Evolutionary conservation across 208 protist genomes (phyloP).

Genomic region (Crithidia sp.): DNA sequence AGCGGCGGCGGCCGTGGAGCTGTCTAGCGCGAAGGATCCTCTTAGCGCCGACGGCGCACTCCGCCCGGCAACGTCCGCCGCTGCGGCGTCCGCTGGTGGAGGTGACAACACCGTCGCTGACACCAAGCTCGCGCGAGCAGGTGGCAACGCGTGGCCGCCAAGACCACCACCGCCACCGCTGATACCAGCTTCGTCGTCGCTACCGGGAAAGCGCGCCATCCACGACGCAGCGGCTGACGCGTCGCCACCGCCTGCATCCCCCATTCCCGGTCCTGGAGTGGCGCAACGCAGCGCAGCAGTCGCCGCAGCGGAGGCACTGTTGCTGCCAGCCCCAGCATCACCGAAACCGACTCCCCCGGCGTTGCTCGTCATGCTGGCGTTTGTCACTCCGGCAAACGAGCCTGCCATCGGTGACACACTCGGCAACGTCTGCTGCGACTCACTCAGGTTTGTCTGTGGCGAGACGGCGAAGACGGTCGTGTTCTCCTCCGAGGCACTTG

Average conservation of each 20-base stretch:
- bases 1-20: too few relatives aligned
- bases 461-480: constrained; percentile 19
- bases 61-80: neutral
- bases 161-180: neutral
- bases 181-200: neutral
- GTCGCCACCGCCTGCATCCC: neutral
- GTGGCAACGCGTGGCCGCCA: neutral
- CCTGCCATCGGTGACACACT: constrained; percentile 7
- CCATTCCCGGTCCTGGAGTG: too few relatives aligned
- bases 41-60: neutral
- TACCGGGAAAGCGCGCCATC: constrained; percentile 5
- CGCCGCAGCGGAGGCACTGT: neutral
- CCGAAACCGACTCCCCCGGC: neutral
- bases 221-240: neutral
- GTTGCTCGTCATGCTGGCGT: constrained; percentile 16
- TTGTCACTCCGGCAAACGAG: constrained; percentile 9
- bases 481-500: constrained; percentile 18
- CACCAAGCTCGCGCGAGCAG: neutral
- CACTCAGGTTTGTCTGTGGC: constrained; percentile 18
- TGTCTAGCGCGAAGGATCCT: neutral
- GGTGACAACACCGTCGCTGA: too few relatives aligned
- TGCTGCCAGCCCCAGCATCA: neutral
- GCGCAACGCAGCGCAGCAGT: neutral
- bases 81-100: too few relatives aligned
- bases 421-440: constrained; percentile 22